A percentile compares a stretch with the other conserved stretches of the same genome.
Conservation (phyloP, 169 alveolate species). For the Plasmodium gaboni region DNA sequence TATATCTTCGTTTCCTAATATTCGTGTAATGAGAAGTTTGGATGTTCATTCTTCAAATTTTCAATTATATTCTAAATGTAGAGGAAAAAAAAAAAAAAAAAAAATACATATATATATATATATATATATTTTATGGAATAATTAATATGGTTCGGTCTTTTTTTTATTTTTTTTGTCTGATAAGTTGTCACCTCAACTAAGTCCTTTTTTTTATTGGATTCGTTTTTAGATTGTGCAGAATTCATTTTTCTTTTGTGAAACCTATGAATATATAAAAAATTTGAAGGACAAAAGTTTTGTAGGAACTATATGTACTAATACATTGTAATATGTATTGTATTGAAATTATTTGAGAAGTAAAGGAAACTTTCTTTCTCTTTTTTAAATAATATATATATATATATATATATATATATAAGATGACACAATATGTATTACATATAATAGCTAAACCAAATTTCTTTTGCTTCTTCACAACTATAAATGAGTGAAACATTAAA, state of each 20-base stretch:
- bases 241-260: conserved; percentile 55
- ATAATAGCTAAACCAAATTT: conserved; percentile 47
- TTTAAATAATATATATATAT: not conserved
- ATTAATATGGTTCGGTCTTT: not conserved
- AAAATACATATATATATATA: not conserved
- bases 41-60: conserved; percentile 30
- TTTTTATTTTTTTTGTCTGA: not conserved
- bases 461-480: conserved; percentile 74
- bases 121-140: not conserved
- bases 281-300: no score
- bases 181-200: conserved; percentile 21
- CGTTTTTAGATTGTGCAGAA: not conserved
- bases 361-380: not conserved
- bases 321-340: no score
- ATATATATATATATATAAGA: not conserved
- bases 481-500: not conserved
- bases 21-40: conserved; percentile 60
- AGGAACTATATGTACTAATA: no score
- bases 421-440: not conserved
- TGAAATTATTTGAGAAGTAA: no score
- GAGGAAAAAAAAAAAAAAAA: conserved; percentile 11
- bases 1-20: not conserved
- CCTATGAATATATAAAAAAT: conserved; percentile 15
- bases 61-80: conserved; percentile 39
- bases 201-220: conserved; percentile 31